Percentiles rank a stretch among this genome's conserved stretches.
Conservation (phyloP, 257 asterid genomes). For the Nemophila menziesii region DNA sequence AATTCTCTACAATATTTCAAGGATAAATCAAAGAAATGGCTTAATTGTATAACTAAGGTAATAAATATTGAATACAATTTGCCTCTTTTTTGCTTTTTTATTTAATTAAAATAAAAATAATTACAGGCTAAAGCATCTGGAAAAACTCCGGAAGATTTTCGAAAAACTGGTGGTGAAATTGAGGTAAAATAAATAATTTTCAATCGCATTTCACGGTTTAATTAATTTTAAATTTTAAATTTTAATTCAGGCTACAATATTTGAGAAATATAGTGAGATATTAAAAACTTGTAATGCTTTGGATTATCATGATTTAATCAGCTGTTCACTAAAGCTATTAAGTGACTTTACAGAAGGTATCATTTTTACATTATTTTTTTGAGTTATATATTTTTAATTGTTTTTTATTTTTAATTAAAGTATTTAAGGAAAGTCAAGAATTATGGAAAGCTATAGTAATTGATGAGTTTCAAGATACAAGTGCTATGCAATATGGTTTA, state of each 20-base stretch:
- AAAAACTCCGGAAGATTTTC: constrained; percentile 59
- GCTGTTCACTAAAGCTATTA: constrained; percentile 67
- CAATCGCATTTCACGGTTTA: constrained; percentile 7
- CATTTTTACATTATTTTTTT: constrained; percentile 8
- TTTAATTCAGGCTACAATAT: constrained; percentile 65
- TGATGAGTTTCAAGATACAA: constrained; percentile 98
- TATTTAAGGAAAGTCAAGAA: constrained; percentile 56
- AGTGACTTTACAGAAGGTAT: constrained; percentile 87
- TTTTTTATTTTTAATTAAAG: constrained; percentile 29
- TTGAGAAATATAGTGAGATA: constrained; percentile 54
- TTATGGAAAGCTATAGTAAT: constrained; percentile 78
- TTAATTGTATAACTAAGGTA: constrained; percentile 78
- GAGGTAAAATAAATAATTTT: constrained; percentile 46
- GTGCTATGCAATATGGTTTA: constrained; percentile 78
- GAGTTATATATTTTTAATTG: constrained; percentile 9
- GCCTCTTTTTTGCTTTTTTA: constrained; percentile 3
- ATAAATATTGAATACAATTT: no score
- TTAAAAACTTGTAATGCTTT: constrained; percentile 86
- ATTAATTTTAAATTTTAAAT: constrained; percentile 14
- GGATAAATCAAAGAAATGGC: constrained; percentile 92
- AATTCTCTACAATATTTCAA: constrained; percentile 66
- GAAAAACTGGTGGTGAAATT: constrained; percentile 42
- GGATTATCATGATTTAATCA: constrained; percentile 91
- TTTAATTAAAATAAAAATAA: no score
- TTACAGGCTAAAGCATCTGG: constrained; percentile 94